These are phyloP conservation scores for Stylonectria norvegica DNA, from an alignment of 2,329 filamentous ascomycete species.

Conservation along the genomic window DNA sequence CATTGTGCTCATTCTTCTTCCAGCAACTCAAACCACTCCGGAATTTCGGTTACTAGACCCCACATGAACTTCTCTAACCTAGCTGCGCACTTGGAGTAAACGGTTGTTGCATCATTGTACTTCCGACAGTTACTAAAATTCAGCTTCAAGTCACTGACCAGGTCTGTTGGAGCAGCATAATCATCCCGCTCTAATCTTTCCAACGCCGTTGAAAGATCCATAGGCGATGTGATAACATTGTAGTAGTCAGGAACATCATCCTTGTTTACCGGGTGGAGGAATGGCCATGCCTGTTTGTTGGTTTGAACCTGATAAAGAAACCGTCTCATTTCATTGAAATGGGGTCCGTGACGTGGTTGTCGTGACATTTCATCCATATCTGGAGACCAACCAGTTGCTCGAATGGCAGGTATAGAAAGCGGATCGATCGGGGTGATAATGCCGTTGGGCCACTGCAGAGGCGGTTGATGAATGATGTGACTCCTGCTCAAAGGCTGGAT, in stretches of 20 bases:
- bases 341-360: constrained; percentile 90
- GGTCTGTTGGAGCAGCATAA: constrained; percentile 88
- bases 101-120: constrained; percentile 94
- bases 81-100: constrained; percentile 92
- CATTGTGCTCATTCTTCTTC: too few relatives aligned
- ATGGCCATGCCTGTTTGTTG: constrained; percentile 89
- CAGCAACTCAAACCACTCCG: too few relatives aligned
- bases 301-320: constrained; percentile 95
- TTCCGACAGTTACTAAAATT: constrained; percentile 92
- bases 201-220: constrained; percentile 96
- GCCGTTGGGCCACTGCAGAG: constrained; percentile 78
- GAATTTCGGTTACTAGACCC: constrained; percentile 84
- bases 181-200: constrained; percentile 89
- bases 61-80: constrained; percentile 95
- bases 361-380: constrained; percentile 97
- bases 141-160: constrained; percentile 81
- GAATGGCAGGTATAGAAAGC: constrained; percentile 81
- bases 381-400: constrained; percentile 87
- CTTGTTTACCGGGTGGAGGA: constrained; percentile 86
- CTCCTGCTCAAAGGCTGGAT: constrained; percentile 87
- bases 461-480: constrained; percentile 81
- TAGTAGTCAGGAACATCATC: constrained; percentile 99
- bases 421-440: constrained; percentile 77
- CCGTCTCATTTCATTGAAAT: constrained; percentile 90
- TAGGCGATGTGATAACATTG: constrained; percentile 95